These are phyloP conservation scores for Castanea crenata DNA, from an alignment of 306 rosid species.

Conservation along the genomic window DNA sequence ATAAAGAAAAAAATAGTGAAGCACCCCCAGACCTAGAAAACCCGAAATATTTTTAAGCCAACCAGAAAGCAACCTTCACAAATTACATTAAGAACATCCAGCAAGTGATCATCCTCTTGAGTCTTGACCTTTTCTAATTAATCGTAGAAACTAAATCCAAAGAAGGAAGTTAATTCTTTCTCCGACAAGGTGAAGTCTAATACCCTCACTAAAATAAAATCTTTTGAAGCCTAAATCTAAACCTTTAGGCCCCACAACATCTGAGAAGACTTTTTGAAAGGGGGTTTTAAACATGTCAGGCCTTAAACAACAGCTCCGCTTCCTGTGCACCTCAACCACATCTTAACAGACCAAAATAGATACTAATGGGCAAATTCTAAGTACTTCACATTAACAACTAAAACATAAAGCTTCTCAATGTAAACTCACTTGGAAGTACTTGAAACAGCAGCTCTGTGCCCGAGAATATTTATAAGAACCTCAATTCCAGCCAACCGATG, in stretches of 20 bases:
- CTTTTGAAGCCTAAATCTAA: background rate
- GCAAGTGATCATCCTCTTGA: background rate
- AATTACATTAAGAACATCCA: background rate
- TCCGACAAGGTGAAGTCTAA: no score
- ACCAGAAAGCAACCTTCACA: background rate
- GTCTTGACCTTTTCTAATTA: background rate
- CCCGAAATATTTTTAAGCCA: background rate
- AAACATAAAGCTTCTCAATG: conserved; percentile 9
- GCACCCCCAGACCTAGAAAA: background rate
- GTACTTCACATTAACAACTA: background rate
- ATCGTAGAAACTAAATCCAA: background rate
- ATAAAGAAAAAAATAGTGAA: background rate
- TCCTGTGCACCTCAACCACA: background rate
- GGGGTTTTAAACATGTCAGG: background rate
- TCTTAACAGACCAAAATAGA: background rate
- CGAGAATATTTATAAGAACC: conserved; percentile 70
- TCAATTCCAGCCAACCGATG: conserved; percentile 81
- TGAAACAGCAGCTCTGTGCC: conserved; percentile 66
- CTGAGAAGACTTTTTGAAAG: background rate
- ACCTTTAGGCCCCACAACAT: background rate
- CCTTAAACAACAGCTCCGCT: background rate
- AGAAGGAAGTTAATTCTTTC: background rate
- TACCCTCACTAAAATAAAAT: background rate
- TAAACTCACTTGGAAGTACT: conserved; percentile 79
- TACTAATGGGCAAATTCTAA: background rate